phyloP scores from a whole-genome alignment of 306 rosid species.

The Quillaja saponaria region DNA sequence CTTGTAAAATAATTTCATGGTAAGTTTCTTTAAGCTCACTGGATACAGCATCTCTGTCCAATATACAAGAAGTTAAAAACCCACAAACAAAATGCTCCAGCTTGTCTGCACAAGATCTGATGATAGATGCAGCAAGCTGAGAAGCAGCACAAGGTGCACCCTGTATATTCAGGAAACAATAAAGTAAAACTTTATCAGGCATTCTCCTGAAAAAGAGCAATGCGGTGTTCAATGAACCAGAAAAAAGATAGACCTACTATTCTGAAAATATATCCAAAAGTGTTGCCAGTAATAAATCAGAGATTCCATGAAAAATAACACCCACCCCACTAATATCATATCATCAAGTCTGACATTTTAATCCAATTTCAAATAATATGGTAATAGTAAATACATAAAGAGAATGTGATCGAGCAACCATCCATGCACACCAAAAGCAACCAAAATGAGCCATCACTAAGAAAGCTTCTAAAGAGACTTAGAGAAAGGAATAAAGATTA shows the following conservation, averaged over 20 bases:
- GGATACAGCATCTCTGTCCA: slow-evolving; percentile 60
- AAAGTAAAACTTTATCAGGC: slow-evolving; percentile 21
- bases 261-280: slow-evolving; percentile 20
- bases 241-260: slow-evolving; percentile 8
- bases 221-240: not conserved
- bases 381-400: too few relatives aligned
- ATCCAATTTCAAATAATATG: too few relatives aligned
- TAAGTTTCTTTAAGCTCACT: slow-evolving; percentile 70
- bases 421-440: too few relatives aligned
- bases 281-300: slow-evolving; percentile 10
- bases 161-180: slow-evolving; percentile 41
- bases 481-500: too few relatives aligned
- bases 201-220: slow-evolving; percentile 4
- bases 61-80: slow-evolving; percentile 73
- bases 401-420: too few relatives aligned
- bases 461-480: too few relatives aligned
- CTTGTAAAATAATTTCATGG: slow-evolving; percentile 74
- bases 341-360: too few relatives aligned
- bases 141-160: slow-evolving; percentile 67
- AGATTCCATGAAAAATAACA: too few relatives aligned
- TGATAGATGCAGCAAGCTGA: slow-evolving; percentile 66
- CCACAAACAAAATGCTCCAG: slow-evolving; percentile 67
- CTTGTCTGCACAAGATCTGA: slow-evolving; percentile 58
- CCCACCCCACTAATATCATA: too few relatives aligned
- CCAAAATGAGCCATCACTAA: too few relatives aligned